Evolutionary conservation across 164 flowering plant species (phyloP).

Genomic region (Cinnamomum chago): DNA sequence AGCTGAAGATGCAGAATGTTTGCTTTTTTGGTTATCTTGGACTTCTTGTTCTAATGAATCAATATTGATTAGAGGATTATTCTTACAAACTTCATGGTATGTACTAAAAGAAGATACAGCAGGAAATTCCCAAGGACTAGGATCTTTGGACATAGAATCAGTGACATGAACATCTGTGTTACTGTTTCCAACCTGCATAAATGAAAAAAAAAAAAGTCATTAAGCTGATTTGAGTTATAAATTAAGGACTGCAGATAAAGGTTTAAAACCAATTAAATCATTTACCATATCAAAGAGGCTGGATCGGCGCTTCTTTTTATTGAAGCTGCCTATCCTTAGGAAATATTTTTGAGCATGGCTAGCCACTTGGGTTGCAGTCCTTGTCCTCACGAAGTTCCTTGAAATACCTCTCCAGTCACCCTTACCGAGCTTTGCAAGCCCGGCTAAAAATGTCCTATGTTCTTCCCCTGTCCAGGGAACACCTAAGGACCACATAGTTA

Average conservation of each 20-base stretch:
- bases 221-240: background rate
- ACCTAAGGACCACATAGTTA: conserved; percentile 30
- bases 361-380: conserved; percentile 89
- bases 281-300: conserved; percentile 85
- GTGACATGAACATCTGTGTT: conserved; percentile 2
- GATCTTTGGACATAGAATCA: conserved; percentile 12
- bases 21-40: conserved; percentile 10
- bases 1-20: background rate
- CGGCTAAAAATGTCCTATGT: conserved; percentile 58
- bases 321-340: conserved; percentile 43
- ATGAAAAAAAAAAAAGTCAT: background rate
- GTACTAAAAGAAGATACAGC: conserved; percentile 5
- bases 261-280: background rate
- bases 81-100: conserved; percentile 8
- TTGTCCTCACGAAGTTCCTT: conserved; percentile 60
- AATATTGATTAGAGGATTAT: conserved; percentile 10
- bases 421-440: conserved; percentile 75
- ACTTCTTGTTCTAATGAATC: conserved; percentile 14
- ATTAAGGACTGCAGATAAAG: background rate
- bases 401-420: conserved; percentile 97
- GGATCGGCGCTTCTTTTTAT: conserved; percentile 68
- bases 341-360: conserved; percentile 94
- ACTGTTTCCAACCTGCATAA: conserved; percentile 28
- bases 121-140: conserved; percentile 3
- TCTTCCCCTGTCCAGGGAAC: conserved; percentile 89